Evolutionary conservation across 2,329 filamentous ascomycete species (phyloP).

Genomic region (Neofusicoccum ribis): DNA sequence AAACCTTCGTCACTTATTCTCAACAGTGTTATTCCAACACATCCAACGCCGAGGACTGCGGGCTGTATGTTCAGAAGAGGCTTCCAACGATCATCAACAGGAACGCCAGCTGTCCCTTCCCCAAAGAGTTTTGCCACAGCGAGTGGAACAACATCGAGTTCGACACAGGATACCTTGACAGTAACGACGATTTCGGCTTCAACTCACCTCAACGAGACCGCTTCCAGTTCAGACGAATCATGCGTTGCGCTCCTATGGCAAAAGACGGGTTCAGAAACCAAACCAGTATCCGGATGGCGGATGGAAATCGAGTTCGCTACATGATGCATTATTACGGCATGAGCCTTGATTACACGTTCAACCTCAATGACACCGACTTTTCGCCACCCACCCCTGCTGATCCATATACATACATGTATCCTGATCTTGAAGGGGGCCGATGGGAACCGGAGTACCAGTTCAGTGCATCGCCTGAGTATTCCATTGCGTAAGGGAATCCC

Average conservation of each 20-base stretch:
- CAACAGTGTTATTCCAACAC: conserved; percentile 18
- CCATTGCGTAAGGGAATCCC: too few relatives aligned
- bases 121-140: conserved; percentile 16
- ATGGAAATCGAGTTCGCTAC: too few relatives aligned
- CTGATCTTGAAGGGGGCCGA: too few relatives aligned
- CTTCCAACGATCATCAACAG: conserved; percentile 7
- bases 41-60: neutral
- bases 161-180: conserved; percentile 26
- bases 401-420: too few relatives aligned
- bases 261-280: conserved; percentile 11
- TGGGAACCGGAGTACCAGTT: too few relatives aligned
- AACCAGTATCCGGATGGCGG: too few relatives aligned
- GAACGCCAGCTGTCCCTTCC: conserved; percentile 23
- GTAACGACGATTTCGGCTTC: conserved; percentile 25
- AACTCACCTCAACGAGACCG: conserved; percentile 23
- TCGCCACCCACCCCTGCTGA: too few relatives aligned
- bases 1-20: neutral
- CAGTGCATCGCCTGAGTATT: too few relatives aligned
- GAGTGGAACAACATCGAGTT: conserved; percentile 22
- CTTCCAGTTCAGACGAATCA: conserved; percentile 14
- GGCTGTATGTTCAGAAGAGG: conserved; percentile 6
- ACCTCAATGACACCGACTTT: too few relatives aligned
- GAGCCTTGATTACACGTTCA: too few relatives aligned
- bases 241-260: conserved; percentile 21
- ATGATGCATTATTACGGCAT: too few relatives aligned